Percentiles rank a stretch among this genome's conserved stretches.
Conservation (phyloP, 2,329 filamentous ascomycete genomes). For the Cladosporium sp. region DNA sequence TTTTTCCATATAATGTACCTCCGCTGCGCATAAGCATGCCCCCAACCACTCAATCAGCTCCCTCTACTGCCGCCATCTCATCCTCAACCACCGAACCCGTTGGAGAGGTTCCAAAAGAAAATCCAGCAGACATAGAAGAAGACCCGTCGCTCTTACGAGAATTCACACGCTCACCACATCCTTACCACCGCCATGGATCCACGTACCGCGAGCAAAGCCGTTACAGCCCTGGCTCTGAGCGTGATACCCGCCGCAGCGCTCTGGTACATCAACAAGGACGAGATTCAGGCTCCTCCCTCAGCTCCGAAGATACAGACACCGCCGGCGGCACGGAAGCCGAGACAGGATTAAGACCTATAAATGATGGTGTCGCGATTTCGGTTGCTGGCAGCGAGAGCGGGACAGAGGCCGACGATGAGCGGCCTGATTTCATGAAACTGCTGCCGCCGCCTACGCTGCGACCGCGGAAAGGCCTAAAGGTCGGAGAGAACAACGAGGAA, state of each 20-base stretch:
- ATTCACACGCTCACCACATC: constrained; percentile 25
- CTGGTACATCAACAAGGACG: constrained; percentile 19
- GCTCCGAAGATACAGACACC: constrained; percentile 5
- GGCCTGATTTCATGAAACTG: constrained; percentile 67
- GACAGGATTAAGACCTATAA: not conserved
- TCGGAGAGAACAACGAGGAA: constrained; percentile 38
- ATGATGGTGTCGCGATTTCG: not conserved
- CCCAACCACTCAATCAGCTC: constrained; percentile 3
- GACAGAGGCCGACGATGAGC: constrained; percentile 93
- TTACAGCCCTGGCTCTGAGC: constrained; percentile 14
- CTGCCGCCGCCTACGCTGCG: constrained; percentile 73
- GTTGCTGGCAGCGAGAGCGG: constrained; percentile 69
- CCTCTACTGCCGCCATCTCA: constrained; percentile 1
- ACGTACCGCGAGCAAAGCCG: constrained; percentile 19
- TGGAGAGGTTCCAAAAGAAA: not conserved
- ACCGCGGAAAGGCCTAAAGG: constrained; percentile 73
- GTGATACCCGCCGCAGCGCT: constrained; percentile 16
- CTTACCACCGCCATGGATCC: constrained; percentile 25
- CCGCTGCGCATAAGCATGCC: constrained; percentile 10
- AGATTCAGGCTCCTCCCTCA: constrained; percentile 4
- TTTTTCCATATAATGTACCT: constrained; percentile 2
- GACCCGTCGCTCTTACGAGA: constrained; percentile 18
- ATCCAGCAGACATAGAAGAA: not conserved
- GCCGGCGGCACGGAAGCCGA: not conserved
- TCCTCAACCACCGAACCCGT: not conserved